A percentile compares a stretch with the other conserved stretches of the same genome.
phyloP scores from a whole-genome alignment of 2,329 filamentous ascomycete species.

The Zasmidium angulare region DNA sequence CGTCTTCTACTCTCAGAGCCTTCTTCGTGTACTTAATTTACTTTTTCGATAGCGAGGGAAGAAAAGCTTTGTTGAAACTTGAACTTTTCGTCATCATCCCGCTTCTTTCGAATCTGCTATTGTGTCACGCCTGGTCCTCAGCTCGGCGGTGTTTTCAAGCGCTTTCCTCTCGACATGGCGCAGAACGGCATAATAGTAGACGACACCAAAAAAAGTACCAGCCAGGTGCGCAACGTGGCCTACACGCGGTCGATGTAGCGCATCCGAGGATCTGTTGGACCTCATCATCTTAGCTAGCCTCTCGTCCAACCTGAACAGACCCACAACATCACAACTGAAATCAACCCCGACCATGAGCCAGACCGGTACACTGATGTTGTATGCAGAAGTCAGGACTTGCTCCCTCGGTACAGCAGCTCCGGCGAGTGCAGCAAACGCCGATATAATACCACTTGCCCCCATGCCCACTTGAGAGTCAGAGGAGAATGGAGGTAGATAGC shows the following conservation, averaged over 20 bases:
- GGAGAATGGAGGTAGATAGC: neutral
- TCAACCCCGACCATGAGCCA: neutral
- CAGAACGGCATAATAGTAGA: slow-evolving; percentile 10
- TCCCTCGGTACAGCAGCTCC: neutral
- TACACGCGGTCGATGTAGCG: neutral
- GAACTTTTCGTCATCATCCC: neutral
- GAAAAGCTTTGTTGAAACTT: neutral
- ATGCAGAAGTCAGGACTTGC: neutral
- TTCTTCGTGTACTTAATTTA: neutral
- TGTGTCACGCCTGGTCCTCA: neutral
- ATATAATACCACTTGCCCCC: slow-evolving; percentile 4
- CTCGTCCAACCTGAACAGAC: slow-evolving; percentile 1
- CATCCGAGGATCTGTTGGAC: neutral
- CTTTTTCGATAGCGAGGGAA: neutral
- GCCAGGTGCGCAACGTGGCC: slow-evolving; percentile 12
- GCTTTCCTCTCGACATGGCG: neutral
- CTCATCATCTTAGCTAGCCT: neutral
- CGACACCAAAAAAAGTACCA: slow-evolving; percentile 8
- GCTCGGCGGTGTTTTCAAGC: neutral
- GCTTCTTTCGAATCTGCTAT: too few species aligned
- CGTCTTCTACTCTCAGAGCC: neutral
- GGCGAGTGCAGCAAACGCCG: slow-evolving; percentile 2
- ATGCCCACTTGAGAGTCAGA: neutral
- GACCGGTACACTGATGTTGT: neutral
- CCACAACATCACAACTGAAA: neutral